Evolutionary conservation across 169 alveolate genomes (phyloP).

Genomic region (Eimeria falciformis): DNA sequence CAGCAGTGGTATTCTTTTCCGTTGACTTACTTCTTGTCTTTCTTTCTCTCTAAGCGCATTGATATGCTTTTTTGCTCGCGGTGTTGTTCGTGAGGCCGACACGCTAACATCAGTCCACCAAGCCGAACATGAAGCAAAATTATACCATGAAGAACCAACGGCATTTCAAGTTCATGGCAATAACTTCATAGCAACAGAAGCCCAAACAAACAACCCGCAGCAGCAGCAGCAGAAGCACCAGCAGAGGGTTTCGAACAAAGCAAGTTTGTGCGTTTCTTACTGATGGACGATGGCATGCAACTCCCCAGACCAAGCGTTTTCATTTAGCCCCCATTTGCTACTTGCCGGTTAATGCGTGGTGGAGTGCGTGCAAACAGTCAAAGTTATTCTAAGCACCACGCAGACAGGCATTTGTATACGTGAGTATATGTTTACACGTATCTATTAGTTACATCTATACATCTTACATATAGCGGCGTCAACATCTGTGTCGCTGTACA

Average conservation of each 20-base stretch:
- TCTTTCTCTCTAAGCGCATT: neutral
- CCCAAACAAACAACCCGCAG: neutral
- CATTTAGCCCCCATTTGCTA: neutral
- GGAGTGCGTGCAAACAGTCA: neutral
- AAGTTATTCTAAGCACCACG: neutral
- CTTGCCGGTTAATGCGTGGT: neutral
- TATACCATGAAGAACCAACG: neutral
- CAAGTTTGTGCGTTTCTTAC: neutral
- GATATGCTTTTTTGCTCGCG: neutral
- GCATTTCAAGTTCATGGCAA: neutral
- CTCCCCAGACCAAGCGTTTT: neutral
- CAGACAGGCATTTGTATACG: neutral
- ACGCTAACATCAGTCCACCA: neutral
- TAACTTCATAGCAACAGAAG: neutral
- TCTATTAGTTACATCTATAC: neutral
- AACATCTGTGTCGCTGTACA: neutral
- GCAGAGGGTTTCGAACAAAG: neutral
- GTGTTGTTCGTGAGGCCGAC: neutral
- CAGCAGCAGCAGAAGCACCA: conserved; percentile 11
- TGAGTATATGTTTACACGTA: neutral
- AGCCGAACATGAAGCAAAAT: neutral
- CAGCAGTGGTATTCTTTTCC: too few relatives aligned
- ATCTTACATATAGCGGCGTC: neutral
- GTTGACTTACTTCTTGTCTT: too few relatives aligned
- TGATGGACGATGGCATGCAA: neutral